phyloP scores from a whole-genome alignment of 192 early-diverging fungal genomes.

The Mortierella claussenii region DNA sequence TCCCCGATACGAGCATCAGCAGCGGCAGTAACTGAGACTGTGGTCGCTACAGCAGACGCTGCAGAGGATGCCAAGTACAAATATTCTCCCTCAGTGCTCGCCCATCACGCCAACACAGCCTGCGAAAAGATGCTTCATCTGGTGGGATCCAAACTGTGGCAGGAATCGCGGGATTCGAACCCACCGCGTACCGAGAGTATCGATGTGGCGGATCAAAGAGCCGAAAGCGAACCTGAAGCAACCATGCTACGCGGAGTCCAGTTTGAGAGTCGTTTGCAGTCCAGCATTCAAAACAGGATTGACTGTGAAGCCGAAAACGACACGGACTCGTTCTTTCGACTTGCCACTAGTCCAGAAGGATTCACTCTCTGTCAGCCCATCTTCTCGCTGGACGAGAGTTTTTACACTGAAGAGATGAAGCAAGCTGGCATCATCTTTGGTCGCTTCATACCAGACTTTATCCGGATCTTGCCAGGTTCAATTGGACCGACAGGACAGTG shows the following conservation, averaged over 20 bases:
- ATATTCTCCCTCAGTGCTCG: slow-evolving; percentile 39
- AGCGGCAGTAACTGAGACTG: background rate
- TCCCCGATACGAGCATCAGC: background rate
- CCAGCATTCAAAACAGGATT: slow-evolving; percentile 4
- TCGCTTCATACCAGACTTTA: slow-evolving; percentile 43
- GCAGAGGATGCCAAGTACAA: slow-evolving; percentile 8
- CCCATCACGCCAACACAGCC: slow-evolving; percentile 35
- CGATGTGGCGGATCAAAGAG: background rate
- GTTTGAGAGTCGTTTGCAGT: slow-evolving; percentile 20
- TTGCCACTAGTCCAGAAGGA: slow-evolving; percentile 10
- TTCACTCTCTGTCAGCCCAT: slow-evolving; percentile 36
- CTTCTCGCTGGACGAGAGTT: slow-evolving; percentile 25
- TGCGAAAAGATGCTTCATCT: slow-evolving; percentile 52
- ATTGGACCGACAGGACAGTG: background rate
- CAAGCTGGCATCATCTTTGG: slow-evolving; percentile 45
- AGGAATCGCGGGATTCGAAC: background rate
- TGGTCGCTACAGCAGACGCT: background rate
- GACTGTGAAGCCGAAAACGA: slow-evolving; percentile 36
- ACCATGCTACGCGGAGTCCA: slow-evolving; percentile 21
- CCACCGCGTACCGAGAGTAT: background rate
- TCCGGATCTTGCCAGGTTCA: slow-evolving; percentile 24
- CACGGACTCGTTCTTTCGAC: slow-evolving; percentile 38
- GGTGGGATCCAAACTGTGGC: slow-evolving; percentile 31
- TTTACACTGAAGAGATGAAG: slow-evolving; percentile 30
- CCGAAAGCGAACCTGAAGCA: slow-evolving; percentile 4